phyloP scores from a whole-genome alignment of 176 grass and related monocot genomes.

The Avena insularis region DNA sequence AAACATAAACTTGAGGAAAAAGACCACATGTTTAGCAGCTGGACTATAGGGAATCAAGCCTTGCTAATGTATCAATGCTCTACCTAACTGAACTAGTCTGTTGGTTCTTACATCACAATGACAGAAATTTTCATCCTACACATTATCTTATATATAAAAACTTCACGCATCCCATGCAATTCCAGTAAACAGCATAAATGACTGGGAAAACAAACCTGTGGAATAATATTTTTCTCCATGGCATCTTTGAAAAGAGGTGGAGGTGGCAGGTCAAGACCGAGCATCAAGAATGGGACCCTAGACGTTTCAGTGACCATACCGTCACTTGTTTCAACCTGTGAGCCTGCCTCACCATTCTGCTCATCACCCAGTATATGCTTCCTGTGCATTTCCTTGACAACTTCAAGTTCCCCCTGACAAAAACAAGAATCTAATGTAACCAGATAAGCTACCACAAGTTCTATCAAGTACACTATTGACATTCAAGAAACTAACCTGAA shows the following conservation, averaged over 20 bases:
- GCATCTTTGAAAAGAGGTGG: constrained; percentile 99
- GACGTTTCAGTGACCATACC: constrained; percentile 73
- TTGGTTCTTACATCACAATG: constrained; percentile 18
- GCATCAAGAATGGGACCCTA: constrained; percentile 88
- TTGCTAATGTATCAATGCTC: not conserved
- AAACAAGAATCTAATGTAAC: constrained; percentile 17
- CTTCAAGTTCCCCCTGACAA: constrained; percentile 91
- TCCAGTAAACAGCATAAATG: constrained; percentile 11
- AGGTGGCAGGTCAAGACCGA: constrained; percentile 92
- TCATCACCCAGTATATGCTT: constrained; percentile 57
- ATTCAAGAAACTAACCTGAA: constrained; percentile 68
- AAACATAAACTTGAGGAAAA: constrained; percentile 14
- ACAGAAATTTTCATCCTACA: not conserved
- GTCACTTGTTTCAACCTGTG: constrained; percentile 54
- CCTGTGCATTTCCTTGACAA: constrained; percentile 84
- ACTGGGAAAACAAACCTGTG: constrained; percentile 67
- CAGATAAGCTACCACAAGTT: constrained; percentile 2
- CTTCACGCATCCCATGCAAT: not conserved
- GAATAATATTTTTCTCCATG: constrained; percentile 99
- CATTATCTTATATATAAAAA: constrained; percentile 13
- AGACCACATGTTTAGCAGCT: not conserved
- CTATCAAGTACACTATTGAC: constrained; percentile 25
- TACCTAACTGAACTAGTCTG: not conserved
- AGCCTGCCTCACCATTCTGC: constrained; percentile 53
- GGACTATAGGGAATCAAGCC: not conserved